phyloP scores from a whole-genome alignment of 2,329 filamentous ascomycete genomes.

The Pseudogymnoascus sp. region DNA sequence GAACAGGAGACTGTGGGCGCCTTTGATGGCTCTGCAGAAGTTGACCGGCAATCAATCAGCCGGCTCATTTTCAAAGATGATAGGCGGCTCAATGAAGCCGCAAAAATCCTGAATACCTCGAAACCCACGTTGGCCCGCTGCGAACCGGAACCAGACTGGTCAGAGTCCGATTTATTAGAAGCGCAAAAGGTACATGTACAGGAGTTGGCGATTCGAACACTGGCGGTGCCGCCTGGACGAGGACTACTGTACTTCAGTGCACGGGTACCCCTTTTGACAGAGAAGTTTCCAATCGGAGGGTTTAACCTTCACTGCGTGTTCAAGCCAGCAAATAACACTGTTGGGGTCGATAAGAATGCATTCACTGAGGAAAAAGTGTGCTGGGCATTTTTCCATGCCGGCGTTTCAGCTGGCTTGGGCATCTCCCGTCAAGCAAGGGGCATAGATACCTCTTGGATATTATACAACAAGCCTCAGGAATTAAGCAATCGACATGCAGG shows the following conservation, averaged over 20 bases:
- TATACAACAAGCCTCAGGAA: slow-evolving; percentile 93
- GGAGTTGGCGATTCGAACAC: slow-evolving; percentile 74
- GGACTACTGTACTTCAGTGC: slow-evolving; percentile 83
- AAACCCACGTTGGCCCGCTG: slow-evolving; percentile 73
- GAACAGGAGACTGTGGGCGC: slow-evolving; percentile 52
- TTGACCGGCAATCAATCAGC: slow-evolving; percentile 75
- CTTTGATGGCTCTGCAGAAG: slow-evolving; percentile 72
- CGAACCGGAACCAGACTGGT: slow-evolving; percentile 65
- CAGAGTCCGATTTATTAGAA: slow-evolving; percentile 80
- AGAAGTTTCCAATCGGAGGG: slow-evolving; percentile 80
- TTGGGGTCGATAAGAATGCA: slow-evolving; percentile 79
- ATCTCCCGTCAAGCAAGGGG: slow-evolving; percentile 85
- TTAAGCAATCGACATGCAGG: slow-evolving; percentile 94
- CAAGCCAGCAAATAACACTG: slow-evolving; percentile 82
- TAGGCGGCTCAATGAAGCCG: slow-evolving; percentile 78
- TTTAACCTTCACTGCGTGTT: slow-evolving; percentile 90
- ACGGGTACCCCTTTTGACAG: slow-evolving; percentile 79
- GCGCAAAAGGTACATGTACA: slow-evolving; percentile 87
- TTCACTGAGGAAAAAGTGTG: slow-evolving; percentile 96
- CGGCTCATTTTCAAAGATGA: slow-evolving; percentile 87
- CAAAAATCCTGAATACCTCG: slow-evolving; percentile 74
- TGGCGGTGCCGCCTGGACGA: slow-evolving; percentile 81
- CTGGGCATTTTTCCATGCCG: slow-evolving; percentile 98
- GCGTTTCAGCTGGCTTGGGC: slow-evolving; percentile 83
- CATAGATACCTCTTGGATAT: slow-evolving; percentile 97